Conservation (phyloP, 257 asterid genomes). For the Nicotiana benthamiana region DNA sequence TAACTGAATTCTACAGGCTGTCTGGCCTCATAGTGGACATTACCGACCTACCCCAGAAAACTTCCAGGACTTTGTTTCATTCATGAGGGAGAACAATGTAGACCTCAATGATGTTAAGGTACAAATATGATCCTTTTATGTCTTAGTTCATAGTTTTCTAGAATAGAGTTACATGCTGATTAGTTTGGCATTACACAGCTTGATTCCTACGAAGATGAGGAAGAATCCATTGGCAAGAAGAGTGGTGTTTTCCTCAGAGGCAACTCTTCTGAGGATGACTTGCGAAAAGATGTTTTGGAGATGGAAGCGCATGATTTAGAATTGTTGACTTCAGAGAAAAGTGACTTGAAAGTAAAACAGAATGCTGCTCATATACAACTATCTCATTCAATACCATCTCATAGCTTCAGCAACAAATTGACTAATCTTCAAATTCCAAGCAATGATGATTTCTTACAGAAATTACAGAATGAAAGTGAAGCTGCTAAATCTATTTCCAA, state of each 20-base stretch:
- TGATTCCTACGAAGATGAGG: slow-evolving; percentile 52
- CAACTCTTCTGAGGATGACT: slow-evolving; percentile 66
- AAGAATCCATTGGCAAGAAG: slow-evolving; percentile 34
- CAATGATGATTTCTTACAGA: slow-evolving; percentile 34
- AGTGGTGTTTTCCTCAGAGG: slow-evolving; percentile 31
- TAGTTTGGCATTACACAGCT: slow-evolving; percentile 32
- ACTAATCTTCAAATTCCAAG: slow-evolving; percentile 52
- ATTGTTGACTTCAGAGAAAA: slow-evolving; percentile 17
- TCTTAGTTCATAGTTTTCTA: neutral
- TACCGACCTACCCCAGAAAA: slow-evolving; percentile 84
- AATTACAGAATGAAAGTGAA: slow-evolving; percentile 23
- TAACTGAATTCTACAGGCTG: slow-evolving; percentile 45
- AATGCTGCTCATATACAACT: slow-evolving; percentile 9
- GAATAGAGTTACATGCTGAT: slow-evolving; percentile 8
- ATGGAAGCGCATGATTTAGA: slow-evolving; percentile 20
- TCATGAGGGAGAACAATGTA: slow-evolving; percentile 54
- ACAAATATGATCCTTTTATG: neutral
- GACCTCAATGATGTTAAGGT: slow-evolving; percentile 74
- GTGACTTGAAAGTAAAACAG: slow-evolving; percentile 19
- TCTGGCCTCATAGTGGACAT: slow-evolving; percentile 99
- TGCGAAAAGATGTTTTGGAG: slow-evolving; percentile 25
- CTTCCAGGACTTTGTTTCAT: slow-evolving; percentile 61
- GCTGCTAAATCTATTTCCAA: slow-evolving; percentile 10
- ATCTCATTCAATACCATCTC: slow-evolving; percentile 14
- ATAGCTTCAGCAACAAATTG: slow-evolving; percentile 23